phyloP scores from a whole-genome alignment of 208 protist species.

The Strigomonas galati region DNA sequence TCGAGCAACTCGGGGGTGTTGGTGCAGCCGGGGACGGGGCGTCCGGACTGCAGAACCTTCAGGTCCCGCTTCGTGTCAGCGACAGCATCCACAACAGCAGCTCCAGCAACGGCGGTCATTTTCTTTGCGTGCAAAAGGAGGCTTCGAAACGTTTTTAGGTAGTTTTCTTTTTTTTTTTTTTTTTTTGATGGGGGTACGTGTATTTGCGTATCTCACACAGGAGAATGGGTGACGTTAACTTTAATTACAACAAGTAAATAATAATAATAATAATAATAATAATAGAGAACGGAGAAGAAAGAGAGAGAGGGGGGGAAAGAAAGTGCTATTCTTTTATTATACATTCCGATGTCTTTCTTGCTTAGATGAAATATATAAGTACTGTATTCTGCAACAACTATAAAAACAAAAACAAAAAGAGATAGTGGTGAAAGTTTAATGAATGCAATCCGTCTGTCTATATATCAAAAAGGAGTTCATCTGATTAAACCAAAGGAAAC shows the following conservation, averaged over 20 bases:
- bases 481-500: slow-evolving; percentile 1
- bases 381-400: background rate
- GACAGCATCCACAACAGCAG: background rate
- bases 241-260: too few species aligned
- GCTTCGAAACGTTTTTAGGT: slow-evolving; percentile 45
- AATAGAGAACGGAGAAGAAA: background rate
- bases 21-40: slow-evolving; percentile 68
- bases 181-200: background rate
- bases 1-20: slow-evolving; percentile 75
- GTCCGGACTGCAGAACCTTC: slow-evolving; percentile 69
- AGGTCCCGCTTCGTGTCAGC: slow-evolving; percentile 78
- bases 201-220: background rate
- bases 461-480: too few species aligned
- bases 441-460: background rate
- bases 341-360: too few species aligned
- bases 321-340: background rate
- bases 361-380: background rate
- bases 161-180: slow-evolving; percentile 11
- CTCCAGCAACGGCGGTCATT: slow-evolving; percentile 31
- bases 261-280: too few species aligned
- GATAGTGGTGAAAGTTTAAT: background rate
- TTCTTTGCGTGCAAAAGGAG: slow-evolving; percentile 24
- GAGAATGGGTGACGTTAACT: too few species aligned
- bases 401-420: too few species aligned
- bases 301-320: slow-evolving; percentile 4